Evolutionary conservation across 768 basidiomycete species (phyloP).

Genomic region (Leccinum pellstonianum): DNA sequence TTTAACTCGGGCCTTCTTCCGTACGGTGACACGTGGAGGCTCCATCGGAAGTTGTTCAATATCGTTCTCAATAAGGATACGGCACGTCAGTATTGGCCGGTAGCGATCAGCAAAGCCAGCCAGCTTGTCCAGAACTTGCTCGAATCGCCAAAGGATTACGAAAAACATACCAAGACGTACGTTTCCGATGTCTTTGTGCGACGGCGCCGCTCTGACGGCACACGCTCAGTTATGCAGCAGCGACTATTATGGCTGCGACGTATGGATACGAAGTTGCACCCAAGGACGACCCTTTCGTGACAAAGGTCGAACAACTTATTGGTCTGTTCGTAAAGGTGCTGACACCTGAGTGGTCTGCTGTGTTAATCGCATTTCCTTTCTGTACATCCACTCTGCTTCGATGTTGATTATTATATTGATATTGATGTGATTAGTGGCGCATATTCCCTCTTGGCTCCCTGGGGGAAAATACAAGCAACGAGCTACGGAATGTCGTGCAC

Average conservation of each 20-base stretch:
- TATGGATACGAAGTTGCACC: conserved; percentile 29
- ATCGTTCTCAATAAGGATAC: conserved; percentile 18
- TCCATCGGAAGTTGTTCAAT: conserved; percentile 31
- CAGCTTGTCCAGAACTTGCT: conserved; percentile 27
- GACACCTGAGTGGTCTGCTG: conserved; percentile 22
- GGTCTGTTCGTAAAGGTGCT: conserved; percentile 11
- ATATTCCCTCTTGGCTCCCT: conserved; percentile 36
- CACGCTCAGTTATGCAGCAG: conserved; percentile 20
- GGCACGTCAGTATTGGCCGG: conserved; percentile 11
- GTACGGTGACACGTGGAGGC: conserved; percentile 31
- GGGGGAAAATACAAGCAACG: conserved; percentile 27
- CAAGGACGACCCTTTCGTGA: conserved; percentile 28
- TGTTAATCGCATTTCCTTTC: conserved; percentile 25
- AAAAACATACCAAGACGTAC: conserved; percentile 21
- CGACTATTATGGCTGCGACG: conserved; percentile 22
- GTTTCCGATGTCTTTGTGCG: conserved; percentile 13
- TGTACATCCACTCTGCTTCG: conserved; percentile 11
- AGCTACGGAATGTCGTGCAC: conserved; percentile 18
- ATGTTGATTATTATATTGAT: not conserved
- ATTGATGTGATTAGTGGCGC: conserved; percentile 10
- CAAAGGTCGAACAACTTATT: conserved; percentile 10
- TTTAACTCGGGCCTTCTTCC: conserved; percentile 30
- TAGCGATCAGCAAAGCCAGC: conserved; percentile 17
- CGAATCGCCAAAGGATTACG: conserved; percentile 13
- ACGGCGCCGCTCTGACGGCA: not conserved